Evolutionary conservation across 805 yeast species (phyloP).

Genomic region (Lipomyces orientalis): DNA sequence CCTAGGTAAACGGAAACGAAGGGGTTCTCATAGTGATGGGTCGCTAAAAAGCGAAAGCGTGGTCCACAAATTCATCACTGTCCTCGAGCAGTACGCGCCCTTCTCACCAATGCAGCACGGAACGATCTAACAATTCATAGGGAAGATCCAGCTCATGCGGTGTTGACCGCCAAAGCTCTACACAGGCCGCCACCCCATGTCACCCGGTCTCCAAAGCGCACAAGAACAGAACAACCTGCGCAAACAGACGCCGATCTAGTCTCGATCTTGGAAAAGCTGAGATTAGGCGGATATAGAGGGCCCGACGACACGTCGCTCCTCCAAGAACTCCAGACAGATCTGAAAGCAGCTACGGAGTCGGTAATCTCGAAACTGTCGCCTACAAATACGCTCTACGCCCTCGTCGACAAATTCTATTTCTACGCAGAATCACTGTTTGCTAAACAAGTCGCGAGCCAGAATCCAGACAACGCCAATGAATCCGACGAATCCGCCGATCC

Average conservation of each 20-base stretch:
- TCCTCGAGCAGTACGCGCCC: slow-evolving; percentile 24
- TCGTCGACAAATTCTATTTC: slow-evolving; percentile 23
- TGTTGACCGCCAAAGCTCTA: slow-evolving; percentile 21
- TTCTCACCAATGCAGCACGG: not conserved
- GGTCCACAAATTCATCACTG: slow-evolving; percentile 20
- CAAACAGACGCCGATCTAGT: slow-evolving; percentile 10
- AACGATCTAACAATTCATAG: slow-evolving; percentile 4
- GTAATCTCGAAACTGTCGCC: slow-evolving; percentile 25
- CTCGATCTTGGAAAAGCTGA: slow-evolving; percentile 25
- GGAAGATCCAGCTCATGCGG: slow-evolving; percentile 29
- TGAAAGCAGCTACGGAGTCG: slow-evolving; percentile 19
- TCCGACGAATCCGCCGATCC: slow-evolving; percentile 20
- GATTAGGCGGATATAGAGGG: slow-evolving; percentile 21
- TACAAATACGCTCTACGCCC: slow-evolving; percentile 15
- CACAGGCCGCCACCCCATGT: slow-evolving; percentile 13
- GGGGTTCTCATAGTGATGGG: not conserved
- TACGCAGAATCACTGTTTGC: slow-evolving; percentile 27
- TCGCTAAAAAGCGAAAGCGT: not conserved
- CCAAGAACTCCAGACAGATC: slow-evolving; percentile 21
- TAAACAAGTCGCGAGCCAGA: slow-evolving; percentile 3
- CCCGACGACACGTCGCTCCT: slow-evolving; percentile 9
- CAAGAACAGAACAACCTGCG: slow-evolving; percentile 11
- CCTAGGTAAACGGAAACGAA: not conserved
- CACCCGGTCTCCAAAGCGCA: slow-evolving; percentile 12
- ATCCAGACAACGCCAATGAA: slow-evolving; percentile 9